These are phyloP conservation scores for Aspergillus sp. DNA, from an alignment of 2,329 filamentous ascomycete species.

Conservation along the genomic window DNA sequence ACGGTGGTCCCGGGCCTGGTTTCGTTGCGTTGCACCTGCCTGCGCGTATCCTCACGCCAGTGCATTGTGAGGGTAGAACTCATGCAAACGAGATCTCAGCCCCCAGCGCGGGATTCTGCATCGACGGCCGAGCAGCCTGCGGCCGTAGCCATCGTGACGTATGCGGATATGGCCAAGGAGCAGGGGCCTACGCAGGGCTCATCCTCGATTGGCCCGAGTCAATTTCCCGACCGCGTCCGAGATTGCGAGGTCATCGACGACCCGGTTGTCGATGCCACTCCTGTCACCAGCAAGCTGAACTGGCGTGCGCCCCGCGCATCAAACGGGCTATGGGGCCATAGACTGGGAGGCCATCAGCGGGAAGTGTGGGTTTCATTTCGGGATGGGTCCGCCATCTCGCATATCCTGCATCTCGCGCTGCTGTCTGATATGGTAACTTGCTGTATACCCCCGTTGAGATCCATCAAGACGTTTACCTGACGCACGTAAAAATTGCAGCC, in stretches of 20 bases:
- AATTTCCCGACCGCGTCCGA: slow-evolving; percentile 12
- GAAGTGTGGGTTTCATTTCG: slow-evolving; percentile 24
- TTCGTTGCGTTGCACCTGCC: slow-evolving; percentile 12
- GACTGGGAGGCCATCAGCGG: slow-evolving; percentile 21
- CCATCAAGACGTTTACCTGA: not conserved
- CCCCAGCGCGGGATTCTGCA: not conserved
- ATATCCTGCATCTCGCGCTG: slow-evolving; percentile 17
- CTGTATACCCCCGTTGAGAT: not conserved
- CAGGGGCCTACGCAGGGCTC: slow-evolving; percentile 14
- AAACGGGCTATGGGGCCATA: slow-evolving; percentile 23
- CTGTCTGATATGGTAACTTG: slow-evolving; percentile 19
- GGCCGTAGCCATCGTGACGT: slow-evolving; percentile 16
- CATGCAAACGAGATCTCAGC: not conserved
- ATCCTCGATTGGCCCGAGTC: not conserved
- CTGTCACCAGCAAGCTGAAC: slow-evolving; percentile 20
- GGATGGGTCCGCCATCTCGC: slow-evolving; percentile 18
- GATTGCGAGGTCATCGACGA: slow-evolving; percentile 22
- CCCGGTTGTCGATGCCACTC: slow-evolving; percentile 22
- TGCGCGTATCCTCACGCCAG: slow-evolving; percentile 18
- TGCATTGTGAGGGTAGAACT: slow-evolving; percentile 20
- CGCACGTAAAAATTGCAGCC: slow-evolving; percentile 12
- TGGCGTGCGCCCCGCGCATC: slow-evolving; percentile 20
- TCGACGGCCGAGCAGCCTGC: not conserved
- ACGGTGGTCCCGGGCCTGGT: slow-evolving; percentile 18
- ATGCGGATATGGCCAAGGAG: slow-evolving; percentile 18